Evolutionary conservation across 441 rosid genomes (phyloP).

Genomic region (Croton laevigatus): DNA sequence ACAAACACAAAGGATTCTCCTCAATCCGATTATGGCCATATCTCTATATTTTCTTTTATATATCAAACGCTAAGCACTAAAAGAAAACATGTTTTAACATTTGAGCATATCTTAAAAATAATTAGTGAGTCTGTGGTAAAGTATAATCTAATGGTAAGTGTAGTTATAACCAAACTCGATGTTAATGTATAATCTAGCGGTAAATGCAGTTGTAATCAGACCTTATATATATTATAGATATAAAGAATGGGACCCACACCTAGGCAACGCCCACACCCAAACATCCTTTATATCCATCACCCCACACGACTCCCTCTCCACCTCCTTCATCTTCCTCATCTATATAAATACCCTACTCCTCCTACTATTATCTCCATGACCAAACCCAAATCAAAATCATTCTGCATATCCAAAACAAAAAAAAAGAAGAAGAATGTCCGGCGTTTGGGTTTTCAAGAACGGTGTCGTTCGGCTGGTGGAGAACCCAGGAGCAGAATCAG

Average conservation of each 20-base stretch:
- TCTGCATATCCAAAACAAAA: neutral
- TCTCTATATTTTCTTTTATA: too few relatives aligned
- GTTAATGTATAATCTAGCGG: too few relatives aligned
- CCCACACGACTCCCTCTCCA: neutral
- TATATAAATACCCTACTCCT: constrained; percentile 21
- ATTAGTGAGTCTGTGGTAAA: too few relatives aligned
- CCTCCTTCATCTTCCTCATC: neutral
- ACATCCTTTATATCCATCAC: constrained; percentile 25
- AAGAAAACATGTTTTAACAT: constrained; percentile 12
- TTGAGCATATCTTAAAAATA: neutral
- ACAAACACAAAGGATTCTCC: constrained; percentile 36
- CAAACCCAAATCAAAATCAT: constrained; percentile 13
- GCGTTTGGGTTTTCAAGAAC: constrained; percentile 74
- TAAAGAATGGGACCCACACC: constrained; percentile 10
- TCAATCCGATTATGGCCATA: constrained; percentile 33
- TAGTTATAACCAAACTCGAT: too few relatives aligned
- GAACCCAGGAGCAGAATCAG: constrained; percentile 43
- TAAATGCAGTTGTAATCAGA: neutral
- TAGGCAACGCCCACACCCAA: constrained; percentile 20
- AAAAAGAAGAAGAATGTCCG: constrained; percentile 50
- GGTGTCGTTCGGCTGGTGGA: constrained; percentile 62
- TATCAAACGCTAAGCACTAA: too few relatives aligned
- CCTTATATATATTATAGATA: neutral
- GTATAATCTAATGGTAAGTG: too few relatives aligned
- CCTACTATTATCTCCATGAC: neutral